Evolutionary conservation across 805 yeast species (phyloP).

Genomic region (Saccharomyces eubayanus): DNA sequence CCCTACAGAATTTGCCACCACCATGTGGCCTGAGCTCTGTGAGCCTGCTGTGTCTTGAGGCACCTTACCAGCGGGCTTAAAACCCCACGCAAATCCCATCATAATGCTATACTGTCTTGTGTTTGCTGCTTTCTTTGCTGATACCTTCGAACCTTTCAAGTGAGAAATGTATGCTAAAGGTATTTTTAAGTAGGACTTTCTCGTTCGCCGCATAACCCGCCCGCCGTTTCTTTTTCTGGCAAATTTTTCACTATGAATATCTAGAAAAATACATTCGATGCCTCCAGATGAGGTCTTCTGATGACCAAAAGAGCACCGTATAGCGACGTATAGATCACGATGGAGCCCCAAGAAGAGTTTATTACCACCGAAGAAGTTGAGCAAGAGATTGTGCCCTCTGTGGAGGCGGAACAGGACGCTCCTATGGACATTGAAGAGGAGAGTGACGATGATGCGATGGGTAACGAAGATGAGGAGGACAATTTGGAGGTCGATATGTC

Average conservation of each 20-base stretch:
- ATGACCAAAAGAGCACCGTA: background rate
- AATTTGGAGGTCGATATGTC: constrained; percentile 74
- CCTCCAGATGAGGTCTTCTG: background rate
- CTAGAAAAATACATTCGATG: background rate
- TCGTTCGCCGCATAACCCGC: background rate
- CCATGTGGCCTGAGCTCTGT: constrained; percentile 1
- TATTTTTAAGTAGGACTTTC: background rate
- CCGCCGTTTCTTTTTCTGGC: background rate
- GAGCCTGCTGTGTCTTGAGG: background rate
- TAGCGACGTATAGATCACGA: constrained; percentile 3
- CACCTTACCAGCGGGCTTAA: constrained; percentile 3
- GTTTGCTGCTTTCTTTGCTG: background rate
- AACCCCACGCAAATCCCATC: constrained; percentile 17
- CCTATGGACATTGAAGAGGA: constrained; percentile 33
- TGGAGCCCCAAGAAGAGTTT: constrained; percentile 29
- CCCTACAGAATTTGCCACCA: background rate
- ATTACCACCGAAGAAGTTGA: constrained; percentile 39
- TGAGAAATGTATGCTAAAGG: background rate
- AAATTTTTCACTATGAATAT: background rate
- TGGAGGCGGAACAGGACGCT: constrained; percentile 29
- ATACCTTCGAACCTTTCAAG: background rate
- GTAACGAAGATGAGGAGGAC: constrained; percentile 27
- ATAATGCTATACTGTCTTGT: background rate
- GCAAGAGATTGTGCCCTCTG: constrained; percentile 31
- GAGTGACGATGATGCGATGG: constrained; percentile 34